These are phyloP conservation scores for Aspergillus nomiae DNA, from an alignment of 2,329 filamentous ascomycete species.

Conservation along the genomic window DNA sequence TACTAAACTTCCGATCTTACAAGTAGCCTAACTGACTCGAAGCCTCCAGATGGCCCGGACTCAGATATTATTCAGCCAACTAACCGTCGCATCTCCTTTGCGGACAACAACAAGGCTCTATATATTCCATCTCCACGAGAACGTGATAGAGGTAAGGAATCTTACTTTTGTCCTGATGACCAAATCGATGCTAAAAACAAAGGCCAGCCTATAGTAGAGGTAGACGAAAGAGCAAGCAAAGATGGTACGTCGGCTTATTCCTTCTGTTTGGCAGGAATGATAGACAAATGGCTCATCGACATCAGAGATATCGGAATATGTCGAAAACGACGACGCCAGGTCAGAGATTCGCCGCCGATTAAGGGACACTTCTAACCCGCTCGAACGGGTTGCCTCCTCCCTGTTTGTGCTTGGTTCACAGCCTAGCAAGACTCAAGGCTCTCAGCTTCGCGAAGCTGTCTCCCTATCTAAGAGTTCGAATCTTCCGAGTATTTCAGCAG, in stretches of 20 bases:
- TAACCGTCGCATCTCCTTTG: slow-evolving; percentile 11
- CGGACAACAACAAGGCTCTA: slow-evolving; percentile 24
- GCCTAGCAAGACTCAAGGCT: slow-evolving; percentile 13
- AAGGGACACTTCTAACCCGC: slow-evolving; percentile 3
- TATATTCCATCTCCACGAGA: slow-evolving; percentile 29
- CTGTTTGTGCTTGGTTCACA: slow-evolving; percentile 14
- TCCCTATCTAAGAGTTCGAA: slow-evolving; percentile 28
- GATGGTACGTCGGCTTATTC: slow-evolving; percentile 9
- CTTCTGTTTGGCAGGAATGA: too few relatives aligned
- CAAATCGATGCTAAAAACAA: slow-evolving; percentile 7
- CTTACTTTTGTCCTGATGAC: neutral
- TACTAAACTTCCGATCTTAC: neutral
- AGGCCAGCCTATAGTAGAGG: slow-evolving; percentile 29
- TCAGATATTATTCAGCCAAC: neutral
- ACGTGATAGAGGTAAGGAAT: slow-evolving; percentile 22
- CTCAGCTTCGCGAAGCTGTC: slow-evolving; percentile 16
- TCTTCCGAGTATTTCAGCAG: slow-evolving; percentile 45
- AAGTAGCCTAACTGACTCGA: neutral
- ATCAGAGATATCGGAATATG: neutral
- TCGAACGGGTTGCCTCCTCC: slow-evolving; percentile 13
- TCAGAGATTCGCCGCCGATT: slow-evolving; percentile 1
- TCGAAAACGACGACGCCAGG: slow-evolving; percentile 12
- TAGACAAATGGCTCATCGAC: neutral
- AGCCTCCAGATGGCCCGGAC: neutral
- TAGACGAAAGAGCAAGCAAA: slow-evolving; percentile 20